Conservation (phyloP, 2,329 filamentous ascomycete genomes). For the Sporothrix pallida region DNA sequence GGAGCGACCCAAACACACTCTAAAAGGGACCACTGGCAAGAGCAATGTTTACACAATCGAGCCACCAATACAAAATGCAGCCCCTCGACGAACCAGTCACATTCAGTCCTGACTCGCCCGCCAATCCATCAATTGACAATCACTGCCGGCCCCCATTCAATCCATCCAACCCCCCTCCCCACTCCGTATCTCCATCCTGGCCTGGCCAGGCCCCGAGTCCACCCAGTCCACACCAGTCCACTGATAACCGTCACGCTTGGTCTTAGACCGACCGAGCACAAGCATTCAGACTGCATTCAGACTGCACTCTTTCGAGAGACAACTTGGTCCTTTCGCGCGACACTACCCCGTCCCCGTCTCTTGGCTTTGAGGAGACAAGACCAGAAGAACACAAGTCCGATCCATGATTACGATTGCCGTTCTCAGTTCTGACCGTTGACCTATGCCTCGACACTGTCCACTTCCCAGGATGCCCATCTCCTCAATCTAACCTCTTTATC, state of each 20-base stretch:
- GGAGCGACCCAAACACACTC: neutral
- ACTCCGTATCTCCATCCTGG: constrained; percentile 25
- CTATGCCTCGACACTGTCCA: neutral
- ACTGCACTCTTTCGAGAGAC: neutral
- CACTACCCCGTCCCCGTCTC: constrained; percentile 9
- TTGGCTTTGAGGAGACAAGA: neutral
- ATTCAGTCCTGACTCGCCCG: neutral
- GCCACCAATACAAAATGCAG: neutral
- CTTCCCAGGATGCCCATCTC: neutral
- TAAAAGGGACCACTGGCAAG: neutral
- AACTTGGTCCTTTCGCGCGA: neutral
- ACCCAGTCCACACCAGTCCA: neutral
- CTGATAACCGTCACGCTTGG: constrained; percentile 24
- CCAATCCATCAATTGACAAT: neutral
- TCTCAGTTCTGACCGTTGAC: neutral
- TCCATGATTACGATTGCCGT: too few species aligned
- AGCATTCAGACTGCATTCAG: too few species aligned
- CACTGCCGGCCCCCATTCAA: neutral
- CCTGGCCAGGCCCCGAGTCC: neutral
- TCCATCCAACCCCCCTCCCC: neutral
- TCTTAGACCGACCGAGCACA: neutral
- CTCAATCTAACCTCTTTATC: constrained; percentile 6
- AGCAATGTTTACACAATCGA: constrained; percentile 18
- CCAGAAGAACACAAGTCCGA: neutral
- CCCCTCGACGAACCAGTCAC: neutral